phyloP scores from a whole-genome alignment of 345 rosid genomes.

The Toxicodendron radicans region DNA sequence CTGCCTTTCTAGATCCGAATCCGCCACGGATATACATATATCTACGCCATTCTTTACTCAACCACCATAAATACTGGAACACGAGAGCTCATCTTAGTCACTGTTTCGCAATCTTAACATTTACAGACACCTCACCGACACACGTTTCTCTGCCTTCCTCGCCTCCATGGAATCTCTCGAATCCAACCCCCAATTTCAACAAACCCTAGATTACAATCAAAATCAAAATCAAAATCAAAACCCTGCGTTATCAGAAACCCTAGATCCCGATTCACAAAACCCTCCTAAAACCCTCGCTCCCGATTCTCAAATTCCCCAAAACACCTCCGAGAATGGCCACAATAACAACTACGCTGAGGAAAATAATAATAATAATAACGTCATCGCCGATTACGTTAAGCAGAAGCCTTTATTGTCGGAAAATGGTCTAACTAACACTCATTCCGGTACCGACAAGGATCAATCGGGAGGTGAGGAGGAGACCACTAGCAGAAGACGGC shows the following conservation, averaged over 20 bases:
- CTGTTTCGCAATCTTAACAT: not conserved
- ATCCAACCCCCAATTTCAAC: slow-evolving; percentile 17
- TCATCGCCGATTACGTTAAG: slow-evolving; percentile 23
- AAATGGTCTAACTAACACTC: slow-evolving; percentile 58
- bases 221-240: too few species aligned
- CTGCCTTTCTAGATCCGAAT: too few species aligned
- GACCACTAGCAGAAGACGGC: slow-evolving; percentile 61
- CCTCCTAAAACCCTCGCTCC: slow-evolving; percentile 21
- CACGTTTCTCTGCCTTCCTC: too few species aligned
- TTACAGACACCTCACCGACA: not conserved
- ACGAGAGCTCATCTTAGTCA: too few species aligned
- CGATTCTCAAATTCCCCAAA: slow-evolving; percentile 6
- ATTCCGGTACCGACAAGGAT: slow-evolving; percentile 64
- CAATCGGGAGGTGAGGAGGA: slow-evolving; percentile 91
- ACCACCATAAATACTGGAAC: too few species aligned
- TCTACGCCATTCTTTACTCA: too few species aligned
- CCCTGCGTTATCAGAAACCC: slow-evolving; percentile 22
- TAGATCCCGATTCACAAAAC: slow-evolving; percentile 22
- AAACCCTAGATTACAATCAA: slow-evolving; percentile 29
- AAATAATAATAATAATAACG: slow-evolving; percentile 9
- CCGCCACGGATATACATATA: too few species aligned
- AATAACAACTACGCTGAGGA: not conserved
- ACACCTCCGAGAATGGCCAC: not conserved
- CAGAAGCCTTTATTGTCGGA: slow-evolving; percentile 52
- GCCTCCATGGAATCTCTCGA: slow-evolving; percentile 37